Conservation (phyloP, 176 grass and related monocot genomes). For the Eremochloa ophiuroides region DNA sequence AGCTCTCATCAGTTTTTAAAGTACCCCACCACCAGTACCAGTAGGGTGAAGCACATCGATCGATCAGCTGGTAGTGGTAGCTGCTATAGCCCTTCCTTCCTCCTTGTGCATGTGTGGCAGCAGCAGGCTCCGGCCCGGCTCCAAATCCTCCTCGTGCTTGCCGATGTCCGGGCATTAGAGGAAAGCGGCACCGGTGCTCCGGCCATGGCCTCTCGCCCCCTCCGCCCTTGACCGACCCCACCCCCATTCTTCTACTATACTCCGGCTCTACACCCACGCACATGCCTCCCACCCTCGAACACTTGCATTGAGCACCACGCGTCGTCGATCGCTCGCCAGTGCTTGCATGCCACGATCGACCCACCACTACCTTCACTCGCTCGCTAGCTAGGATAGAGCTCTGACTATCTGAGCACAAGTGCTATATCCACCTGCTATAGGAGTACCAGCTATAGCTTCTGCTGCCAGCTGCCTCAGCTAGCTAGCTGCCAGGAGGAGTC, state of each 20-base stretch:
- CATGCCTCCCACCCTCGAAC: neutral
- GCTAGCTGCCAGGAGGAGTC: neutral
- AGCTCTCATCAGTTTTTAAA: slow-evolving; percentile 24
- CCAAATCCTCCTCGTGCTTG: slow-evolving; percentile 52
- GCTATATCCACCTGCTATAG: neutral
- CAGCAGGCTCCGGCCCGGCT: neutral
- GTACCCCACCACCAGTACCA: neutral
- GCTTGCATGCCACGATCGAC: slow-evolving; percentile 2
- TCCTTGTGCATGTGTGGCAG: neutral
- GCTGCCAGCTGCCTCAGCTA: neutral
- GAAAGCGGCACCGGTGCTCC: slow-evolving; percentile 56
- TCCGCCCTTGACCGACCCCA: slow-evolving; percentile 26
- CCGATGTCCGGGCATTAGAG: slow-evolving; percentile 53
- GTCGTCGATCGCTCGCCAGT: neutral
- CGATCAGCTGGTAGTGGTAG: neutral
- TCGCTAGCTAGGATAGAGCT: neutral
- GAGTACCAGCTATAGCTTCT: neutral
- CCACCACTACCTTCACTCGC: neutral
- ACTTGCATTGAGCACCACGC: neutral
- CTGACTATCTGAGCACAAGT: neutral
- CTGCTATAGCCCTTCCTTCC: too few species aligned
- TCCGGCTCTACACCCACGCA: neutral
- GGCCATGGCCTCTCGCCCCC: slow-evolving; percentile 39
- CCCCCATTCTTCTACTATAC: neutral
- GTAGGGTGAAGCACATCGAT: neutral